A percentile compares a stretch with the other conserved stretches of the same genome.
Conservation (phyloP, 2,329 filamentous ascomycete genomes). For the Myriosclerotinia duriaeana region DNA sequence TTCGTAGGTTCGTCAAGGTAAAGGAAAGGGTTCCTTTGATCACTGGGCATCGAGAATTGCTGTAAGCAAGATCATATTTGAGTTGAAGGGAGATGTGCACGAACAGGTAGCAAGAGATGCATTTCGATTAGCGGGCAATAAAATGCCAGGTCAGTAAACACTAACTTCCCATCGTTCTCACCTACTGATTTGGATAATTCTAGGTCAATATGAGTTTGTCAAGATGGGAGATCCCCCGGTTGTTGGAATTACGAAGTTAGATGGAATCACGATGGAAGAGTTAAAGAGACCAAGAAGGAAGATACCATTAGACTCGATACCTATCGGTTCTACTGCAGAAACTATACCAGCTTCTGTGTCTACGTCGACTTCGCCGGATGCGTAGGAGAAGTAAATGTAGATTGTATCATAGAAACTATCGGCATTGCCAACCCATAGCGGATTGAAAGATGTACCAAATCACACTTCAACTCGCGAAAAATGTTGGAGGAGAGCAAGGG, state of each 20-base stretch:
- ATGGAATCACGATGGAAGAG: slow-evolving; percentile 76
- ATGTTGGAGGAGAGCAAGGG: no score
- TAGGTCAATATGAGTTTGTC: slow-evolving; percentile 87
- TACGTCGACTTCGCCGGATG: slow-evolving; percentile 35
- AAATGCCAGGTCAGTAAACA: slow-evolving; percentile 73
- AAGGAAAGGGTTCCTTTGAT: slow-evolving; percentile 96
- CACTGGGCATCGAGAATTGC: slow-evolving; percentile 91
- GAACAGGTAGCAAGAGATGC: slow-evolving; percentile 93
- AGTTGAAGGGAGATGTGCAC: slow-evolving; percentile 87
- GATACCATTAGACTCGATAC: slow-evolving; percentile 34
- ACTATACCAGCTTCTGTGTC: slow-evolving; percentile 30
- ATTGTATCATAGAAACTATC: slow-evolving; percentile 22
- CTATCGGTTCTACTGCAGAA: slow-evolving; percentile 28
- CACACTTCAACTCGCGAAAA: background rate
- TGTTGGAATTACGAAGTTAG: slow-evolving; percentile 89
- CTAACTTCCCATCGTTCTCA: background rate
- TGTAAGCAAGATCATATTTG: slow-evolving; percentile 88
- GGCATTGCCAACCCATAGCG: background rate
- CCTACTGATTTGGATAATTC: slow-evolving; percentile 33
- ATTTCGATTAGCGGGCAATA: slow-evolving; percentile 89
- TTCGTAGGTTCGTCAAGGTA: slow-evolving; percentile 86
- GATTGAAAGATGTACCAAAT: slow-evolving; percentile 15
- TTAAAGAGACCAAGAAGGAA: slow-evolving; percentile 74
- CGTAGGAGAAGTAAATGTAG: slow-evolving; percentile 28
- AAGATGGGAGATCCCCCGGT: slow-evolving; percentile 86